phyloP scores from a whole-genome alignment of 805 yeast species.

The Barnettozyma pratensis region DNA sequence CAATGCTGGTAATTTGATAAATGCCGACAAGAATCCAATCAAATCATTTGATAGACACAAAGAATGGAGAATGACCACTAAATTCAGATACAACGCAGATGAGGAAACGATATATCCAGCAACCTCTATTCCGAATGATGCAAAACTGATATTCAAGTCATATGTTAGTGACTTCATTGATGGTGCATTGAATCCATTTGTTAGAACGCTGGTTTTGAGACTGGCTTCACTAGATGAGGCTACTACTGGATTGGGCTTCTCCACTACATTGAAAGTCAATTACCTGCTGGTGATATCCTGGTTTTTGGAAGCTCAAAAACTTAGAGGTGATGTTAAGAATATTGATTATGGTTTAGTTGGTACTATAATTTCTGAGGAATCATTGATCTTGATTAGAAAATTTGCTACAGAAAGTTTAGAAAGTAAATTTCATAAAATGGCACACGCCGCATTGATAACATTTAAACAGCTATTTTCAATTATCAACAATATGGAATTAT shows the following conservation, averaged over 20 bases:
- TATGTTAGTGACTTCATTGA: constrained; percentile 62
- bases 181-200: constrained; percentile 67
- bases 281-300: constrained; percentile 64
- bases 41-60: constrained; percentile 63
- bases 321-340: constrained; percentile 23
- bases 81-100: constrained; percentile 23
- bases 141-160: constrained; percentile 9
- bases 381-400: constrained; percentile 45
- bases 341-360: constrained; percentile 42
- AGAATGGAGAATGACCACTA: constrained; percentile 49
- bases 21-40: constrained; percentile 45
- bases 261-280: constrained; percentile 23
- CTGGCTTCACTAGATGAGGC: constrained; percentile 34
- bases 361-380: constrained; percentile 54
- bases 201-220: constrained; percentile 43
- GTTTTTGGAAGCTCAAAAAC: constrained; percentile 67
- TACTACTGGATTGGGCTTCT: neutral
- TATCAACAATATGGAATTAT: constrained; percentile 35
- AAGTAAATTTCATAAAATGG: constrained; percentile 48
- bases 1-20: constrained; percentile 61
- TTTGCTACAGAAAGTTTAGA: constrained; percentile 36
- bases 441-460: constrained; percentile 66
- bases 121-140: constrained; percentile 15
- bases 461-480: constrained; percentile 56
- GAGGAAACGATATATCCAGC: constrained; percentile 28